Base-by-base conservation (phyloP, 108 stramenopile species). In the Cyclotella atomus region DNA sequence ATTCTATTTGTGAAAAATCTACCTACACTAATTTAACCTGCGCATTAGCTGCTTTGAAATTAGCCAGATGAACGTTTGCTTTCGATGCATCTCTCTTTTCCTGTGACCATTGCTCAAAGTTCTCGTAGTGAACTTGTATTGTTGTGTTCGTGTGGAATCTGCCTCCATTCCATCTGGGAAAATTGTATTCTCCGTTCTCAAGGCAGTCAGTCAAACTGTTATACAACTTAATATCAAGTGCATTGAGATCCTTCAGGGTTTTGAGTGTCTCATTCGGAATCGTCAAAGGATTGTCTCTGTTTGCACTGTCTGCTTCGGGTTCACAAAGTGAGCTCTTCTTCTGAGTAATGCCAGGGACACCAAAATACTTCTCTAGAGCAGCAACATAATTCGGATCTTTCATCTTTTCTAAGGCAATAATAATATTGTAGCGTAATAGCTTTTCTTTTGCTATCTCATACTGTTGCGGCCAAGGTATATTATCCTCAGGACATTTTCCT, bases 161-260 rank as follows among this genome's bases (percentile, higher is more conserved):
- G 20, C 21, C 52, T 30, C n/a, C 43, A 38, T 76, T 59, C 75
- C 75, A 78, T 32, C n/a, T 10, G 17, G 70, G 77, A 33, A 78
- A 71, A 29, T 64, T 43, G 23, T 50, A 47, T 28, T 46, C 24
- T 30, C 24, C 65, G 5, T 65, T 17, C 7, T 71, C 44, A 68
- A 78, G 53, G 64, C 77, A 77, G 35, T 65, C 69, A 28, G 33
- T 60, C 23, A 78, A 46, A 38, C 68, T 44, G 19, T 70, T 33
- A 21, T 78, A 78, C 17, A 78, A 25, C 15, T 53, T 35, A 50
- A 78, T 71, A 38, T 78, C 77, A 20, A 59, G 46, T 41, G 65
- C 35, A 36, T 78, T 78, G 28, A 78, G 56, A 14, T 17, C 15
- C 10, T 30, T 54, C 55, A 78, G 53, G 46, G 34, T 44, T 3